These are phyloP conservation scores for Solanum chiquidenum DNA, from an alignment of 257 asterid species.

Conservation along the genomic window DNA sequence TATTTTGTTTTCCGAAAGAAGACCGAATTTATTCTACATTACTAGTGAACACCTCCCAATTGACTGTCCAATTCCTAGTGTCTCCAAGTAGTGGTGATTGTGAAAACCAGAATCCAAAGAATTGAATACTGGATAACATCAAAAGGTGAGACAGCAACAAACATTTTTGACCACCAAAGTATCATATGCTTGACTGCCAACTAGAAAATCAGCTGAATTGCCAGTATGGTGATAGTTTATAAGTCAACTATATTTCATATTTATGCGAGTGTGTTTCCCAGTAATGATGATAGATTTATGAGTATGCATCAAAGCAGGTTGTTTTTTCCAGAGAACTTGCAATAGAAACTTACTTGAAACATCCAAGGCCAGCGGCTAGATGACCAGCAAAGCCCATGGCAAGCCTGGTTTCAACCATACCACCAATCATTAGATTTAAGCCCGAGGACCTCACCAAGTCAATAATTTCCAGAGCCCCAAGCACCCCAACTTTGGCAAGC, in stretches of 20 bases:
- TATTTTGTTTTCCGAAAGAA: background rate
- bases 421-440: constrained; percentile 80
- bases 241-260: background rate
- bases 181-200: background rate
- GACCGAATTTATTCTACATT: background rate
- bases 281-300: background rate
- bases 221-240: background rate
- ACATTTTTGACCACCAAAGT: background rate
- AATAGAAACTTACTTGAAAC: constrained; percentile 61
- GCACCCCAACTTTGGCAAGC: constrained; percentile 86
- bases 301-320: too few relatives aligned
- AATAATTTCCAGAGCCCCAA: constrained; percentile 70
- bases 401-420: constrained; percentile 92
- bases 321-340: background rate
- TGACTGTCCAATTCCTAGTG: background rate
- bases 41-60: background rate
- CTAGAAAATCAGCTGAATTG: background rate
- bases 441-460: constrained; percentile 58
- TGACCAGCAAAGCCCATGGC: constrained; percentile 94
- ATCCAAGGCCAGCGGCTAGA: constrained; percentile 89
- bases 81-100: background rate
- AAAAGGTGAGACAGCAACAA: background rate
- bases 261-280: background rate
- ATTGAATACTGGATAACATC: background rate
- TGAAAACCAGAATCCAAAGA: background rate